Evolutionary conservation across 345 rosid species (phyloP), one percentile per base, ranked within the genome.

Genomic region (Eucalyptus marginata): DNA sequence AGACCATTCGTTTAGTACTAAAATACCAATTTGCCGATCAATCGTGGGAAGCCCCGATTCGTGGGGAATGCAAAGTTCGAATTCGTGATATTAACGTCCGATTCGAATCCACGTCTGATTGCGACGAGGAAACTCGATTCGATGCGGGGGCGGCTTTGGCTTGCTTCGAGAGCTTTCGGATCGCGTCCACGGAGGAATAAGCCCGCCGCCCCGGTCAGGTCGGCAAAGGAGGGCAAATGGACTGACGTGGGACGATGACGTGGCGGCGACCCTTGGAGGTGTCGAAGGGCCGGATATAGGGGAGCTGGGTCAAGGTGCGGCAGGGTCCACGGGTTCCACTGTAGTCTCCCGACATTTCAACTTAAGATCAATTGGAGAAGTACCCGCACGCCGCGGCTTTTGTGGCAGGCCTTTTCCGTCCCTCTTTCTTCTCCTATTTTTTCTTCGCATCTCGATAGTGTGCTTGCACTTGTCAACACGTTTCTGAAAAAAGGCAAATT

Each of bases 231-330:
- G 40, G 44, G 46, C 81, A 86, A 14, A 33, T 54, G 49, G 87
- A 49, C 47, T 66, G n/a, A 51, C 68, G 58, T 8, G 52, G 86
- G 15, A 68, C 47, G 89, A 13, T 90, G 88, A 90, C 64, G 51
- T 88, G 90, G 88, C n/a, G 56, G 59, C 36, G 94, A 90, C 95
- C 46, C 87, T 18, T 76, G 49, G 64, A 20, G 44, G 29, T 36
- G 31, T 3, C 51, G 25, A 16, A 44, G 87, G 54, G 47, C 46
- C 56, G 22, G 81, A 10, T 18, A 0, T 36, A 36, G 22, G 49
- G 86, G 87, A n/a, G 79, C 7, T 54, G 87, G 47, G 24, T 31
- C 11, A 15, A 22, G 10, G 17, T 86, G 93, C 89, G 92, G 92
- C 87, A 54, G 44, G 80, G 44, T 68, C 80, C 22, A 68, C 18